Evolutionary conservation across 352 stramenopile genomes (phyloP), one percentile per base, ranked within the genome.

Genomic region (Globisporangium paddicum): DNA sequence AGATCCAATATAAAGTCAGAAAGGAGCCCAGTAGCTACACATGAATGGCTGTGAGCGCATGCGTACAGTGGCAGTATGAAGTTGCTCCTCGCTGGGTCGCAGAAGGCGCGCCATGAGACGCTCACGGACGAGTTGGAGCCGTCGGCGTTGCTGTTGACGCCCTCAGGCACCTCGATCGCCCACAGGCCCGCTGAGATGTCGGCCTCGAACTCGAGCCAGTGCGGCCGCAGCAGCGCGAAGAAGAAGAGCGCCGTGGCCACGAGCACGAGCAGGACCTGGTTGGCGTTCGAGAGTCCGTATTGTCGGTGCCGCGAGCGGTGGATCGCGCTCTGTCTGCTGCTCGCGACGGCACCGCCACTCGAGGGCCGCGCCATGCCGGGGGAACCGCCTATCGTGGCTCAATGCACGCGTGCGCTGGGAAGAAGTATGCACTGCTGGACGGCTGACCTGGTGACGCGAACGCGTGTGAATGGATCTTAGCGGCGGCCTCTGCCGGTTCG

Each of bases 281-380:
- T 93, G n/a, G 83, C 83, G 66, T 93, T 93, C 25, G 83, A 78
- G 56, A 90, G 69, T 2, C 83, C 83, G 47, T 89, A 93, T 47
- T 87, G 79, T 23, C 83, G 79, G 64, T 90, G 75, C 44, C 67
- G 66, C 42, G 69, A 70, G 32, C 68, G 76, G 46, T 68, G 71
- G 30, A 52, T 42, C 40, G 23, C 34, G 30, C 18, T 42, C 25
- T 19, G 48, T 18, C 13, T 21, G 14, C 16, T 5, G 14, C 32
- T 37, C 49, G 58, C 37, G n/a, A n/a, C 25, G 45, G 25, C 37
- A 19, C 18, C 19, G n/a, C 45, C 25, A 25, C 45, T 44, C 46
- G 38, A n/a, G 21, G 34, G 46, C 26, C 46, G 35, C 37, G 35
- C 34, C 28, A 58, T 58, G 10, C 19, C 25, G 37, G 46, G 47